phyloP scores from a whole-genome alignment of 495 filamentous ascomycete species.

The Penicillium tannophilum region DNA sequence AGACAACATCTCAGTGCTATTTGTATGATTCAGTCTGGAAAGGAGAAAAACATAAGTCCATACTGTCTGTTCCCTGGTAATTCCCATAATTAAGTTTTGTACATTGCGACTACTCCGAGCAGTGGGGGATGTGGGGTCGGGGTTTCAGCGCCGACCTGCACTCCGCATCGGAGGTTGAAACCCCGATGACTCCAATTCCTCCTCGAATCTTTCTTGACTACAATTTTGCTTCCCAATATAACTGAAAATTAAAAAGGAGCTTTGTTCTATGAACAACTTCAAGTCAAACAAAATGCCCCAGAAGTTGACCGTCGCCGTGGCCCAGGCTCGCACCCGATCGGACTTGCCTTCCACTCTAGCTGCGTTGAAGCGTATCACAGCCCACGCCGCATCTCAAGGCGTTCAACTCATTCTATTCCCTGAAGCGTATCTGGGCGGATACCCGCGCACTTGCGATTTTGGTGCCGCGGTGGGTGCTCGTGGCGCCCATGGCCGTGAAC shows the following conservation, averaged over 20 bases:
- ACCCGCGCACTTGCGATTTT: slow-evolving; percentile 82
- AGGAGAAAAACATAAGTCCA: too few species aligned
- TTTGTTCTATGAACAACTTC: background rate
- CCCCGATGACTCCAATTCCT: slow-evolving; percentile 10
- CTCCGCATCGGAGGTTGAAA: slow-evolving; percentile 7
- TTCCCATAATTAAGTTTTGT: background rate
- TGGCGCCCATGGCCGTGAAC: slow-evolving; percentile 69
- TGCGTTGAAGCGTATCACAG: slow-evolving; percentile 60
- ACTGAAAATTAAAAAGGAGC: background rate
- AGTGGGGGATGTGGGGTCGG: background rate
- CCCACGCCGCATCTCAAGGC: slow-evolving; percentile 40
- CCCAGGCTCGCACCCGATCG: slow-evolving; percentile 59
- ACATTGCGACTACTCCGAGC: too few species aligned
- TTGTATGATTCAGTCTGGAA: background rate
- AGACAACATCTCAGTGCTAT: background rate
- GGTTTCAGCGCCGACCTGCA: background rate
- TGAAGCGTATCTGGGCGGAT: slow-evolving; percentile 92
- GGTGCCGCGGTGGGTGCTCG: slow-evolving; percentile 74
- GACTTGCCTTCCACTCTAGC: slow-evolving; percentile 66
- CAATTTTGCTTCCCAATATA: background rate
- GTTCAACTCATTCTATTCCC: slow-evolving; percentile 85
- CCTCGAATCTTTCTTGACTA: background rate
- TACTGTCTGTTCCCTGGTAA: background rate
- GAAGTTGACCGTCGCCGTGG: slow-evolving; percentile 68
- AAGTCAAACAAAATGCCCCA: slow-evolving; percentile 35